Evolutionary conservation across 2,329 filamentous ascomycete genomes (phyloP).

Genomic region (Zasmidium citrigriseum): DNA sequence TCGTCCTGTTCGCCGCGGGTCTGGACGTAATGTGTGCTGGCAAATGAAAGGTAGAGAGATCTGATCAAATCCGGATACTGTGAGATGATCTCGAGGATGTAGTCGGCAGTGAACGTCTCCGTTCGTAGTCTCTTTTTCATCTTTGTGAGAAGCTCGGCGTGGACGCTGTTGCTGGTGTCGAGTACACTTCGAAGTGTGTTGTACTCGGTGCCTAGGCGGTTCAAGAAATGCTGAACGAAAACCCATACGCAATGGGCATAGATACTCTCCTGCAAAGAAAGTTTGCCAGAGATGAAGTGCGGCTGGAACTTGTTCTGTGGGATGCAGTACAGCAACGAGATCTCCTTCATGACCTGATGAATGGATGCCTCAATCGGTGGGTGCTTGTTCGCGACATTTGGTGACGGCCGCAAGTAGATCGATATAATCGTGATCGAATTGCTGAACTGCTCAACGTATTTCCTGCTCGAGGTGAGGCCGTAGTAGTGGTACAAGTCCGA

Average conservation of each 20-base stretch:
- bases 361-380: constrained; percentile 92
- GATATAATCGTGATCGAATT: constrained; percentile 98
- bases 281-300: constrained; percentile 79
- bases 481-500: constrained; percentile 99
- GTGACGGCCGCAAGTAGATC: constrained; percentile 80
- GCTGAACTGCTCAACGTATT: constrained; percentile 97
- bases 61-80: constrained; percentile 86
- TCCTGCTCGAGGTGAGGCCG: constrained; percentile 89
- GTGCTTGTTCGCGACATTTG: constrained; percentile 56
- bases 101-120: constrained; percentile 97
- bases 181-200: constrained; percentile 79
- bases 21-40: constrained; percentile 77
- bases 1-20: constrained; percentile 65
- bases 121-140: constrained; percentile 93
- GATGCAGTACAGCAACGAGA: constrained; percentile 94
- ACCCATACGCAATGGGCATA: constrained; percentile 98
- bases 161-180: constrained; percentile 76
- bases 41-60: constrained; percentile 87
- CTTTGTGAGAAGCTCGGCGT: constrained; percentile 86
- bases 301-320: constrained; percentile 95
- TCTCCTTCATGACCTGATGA: constrained; percentile 98
- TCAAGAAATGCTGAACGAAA: constrained; percentile 96
- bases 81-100: constrained; percentile 96
- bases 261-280: constrained; percentile 94
- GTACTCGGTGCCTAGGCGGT: constrained; percentile 91